Evolutionary conservation across 768 basidiomycete genomes (phyloP).

Genomic region (Mycena chlorophos): DNA sequence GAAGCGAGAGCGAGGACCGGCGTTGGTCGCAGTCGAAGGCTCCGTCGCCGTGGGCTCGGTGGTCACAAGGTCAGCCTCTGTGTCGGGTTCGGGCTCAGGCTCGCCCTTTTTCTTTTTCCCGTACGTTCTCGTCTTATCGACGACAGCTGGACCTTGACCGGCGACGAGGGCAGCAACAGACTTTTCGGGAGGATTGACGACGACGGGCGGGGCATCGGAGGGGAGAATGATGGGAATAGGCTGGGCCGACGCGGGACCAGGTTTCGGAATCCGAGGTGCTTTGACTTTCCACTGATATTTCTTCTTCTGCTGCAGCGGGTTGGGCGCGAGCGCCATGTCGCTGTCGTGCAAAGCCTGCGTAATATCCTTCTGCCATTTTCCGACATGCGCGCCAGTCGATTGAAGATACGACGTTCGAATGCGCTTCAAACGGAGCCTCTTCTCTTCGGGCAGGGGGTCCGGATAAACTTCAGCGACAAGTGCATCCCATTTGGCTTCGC

Average conservation of each 20-base stretch:
- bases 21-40: too few species aligned
- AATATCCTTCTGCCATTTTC: slow-evolving; percentile 68
- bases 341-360: slow-evolving; percentile 56
- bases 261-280: not conserved
- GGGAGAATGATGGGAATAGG: slow-evolving; percentile 24
- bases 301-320: not conserved
- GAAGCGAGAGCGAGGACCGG: slow-evolving; percentile 62
- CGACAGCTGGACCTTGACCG: slow-evolving; percentile 48
- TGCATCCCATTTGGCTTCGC: slow-evolving; percentile 66
- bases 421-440: slow-evolving; percentile 51
- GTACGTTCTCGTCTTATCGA: slow-evolving; percentile 21
- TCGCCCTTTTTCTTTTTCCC: slow-evolving; percentile 32
- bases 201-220: slow-evolving; percentile 38
- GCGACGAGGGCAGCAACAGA: slow-evolving; percentile 52
- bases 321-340: slow-evolving; percentile 34
- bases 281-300: slow-evolving; percentile 2
- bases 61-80: too few species aligned
- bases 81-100: not conserved
- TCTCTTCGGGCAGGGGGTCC: slow-evolving; percentile 47
- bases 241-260: not conserved
- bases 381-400: slow-evolving; percentile 47
- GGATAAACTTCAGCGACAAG: slow-evolving; percentile 59
- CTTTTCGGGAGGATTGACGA: slow-evolving; percentile 49
- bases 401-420: slow-evolving; percentile 61
- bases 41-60: not conserved